Base-by-base conservation (phyloP, 2,329 filamentous ascomycete species). In the Daldinia sp. region DNA sequence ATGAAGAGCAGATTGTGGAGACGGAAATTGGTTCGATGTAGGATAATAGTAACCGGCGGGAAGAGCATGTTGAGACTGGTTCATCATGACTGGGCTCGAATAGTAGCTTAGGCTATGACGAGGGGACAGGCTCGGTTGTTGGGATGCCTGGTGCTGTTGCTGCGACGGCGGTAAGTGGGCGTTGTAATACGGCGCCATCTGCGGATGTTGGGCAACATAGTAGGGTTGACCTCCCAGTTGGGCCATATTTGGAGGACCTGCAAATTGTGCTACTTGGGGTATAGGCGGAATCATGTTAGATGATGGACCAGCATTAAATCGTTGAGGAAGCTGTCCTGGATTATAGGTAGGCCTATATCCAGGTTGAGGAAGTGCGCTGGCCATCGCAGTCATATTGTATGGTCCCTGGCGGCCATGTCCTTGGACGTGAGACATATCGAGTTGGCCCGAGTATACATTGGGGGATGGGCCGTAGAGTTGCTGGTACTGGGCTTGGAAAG, bases 321-420 rank as follows among this genome's bases (percentile, higher is more conserved):
- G 74, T 67, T 71, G 75, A 39, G 65, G 76, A 37, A 70, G 71
- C 29, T 71, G 73, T 30, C 76, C 76, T 37, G 73, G 69, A 51
- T 79, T 78, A 39, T 78, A 79, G 7, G 71, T 73, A 27, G 74
- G 73, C 58, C 77, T 77, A 68, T 80, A 82, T 5, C 70, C 72
- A 21, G 73, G 63, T 30, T 78, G 76, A 0, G 83, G 82, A 27
- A 85, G 74, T 49, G 80, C 72, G 64, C 75, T 79, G 27, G 75
- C 74, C 77, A 86, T 78, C 13, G 74, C 66, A 17, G 69, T 73
- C 82, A 85, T 83, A 67, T 81, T 82, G 72, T 82, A 85, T 6
- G 77, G 73, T 3, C 77, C 74, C 29, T 72, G 67, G 37, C 75
- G 75, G 19, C 54, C 58, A 29, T 69, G 67, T 11, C 67, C 73